Percentiles rank a stretch among this genome's conserved stretches.
Conservation (phyloP, 495 filamentous ascomycete species). For the Tuber borchii region DNA sequence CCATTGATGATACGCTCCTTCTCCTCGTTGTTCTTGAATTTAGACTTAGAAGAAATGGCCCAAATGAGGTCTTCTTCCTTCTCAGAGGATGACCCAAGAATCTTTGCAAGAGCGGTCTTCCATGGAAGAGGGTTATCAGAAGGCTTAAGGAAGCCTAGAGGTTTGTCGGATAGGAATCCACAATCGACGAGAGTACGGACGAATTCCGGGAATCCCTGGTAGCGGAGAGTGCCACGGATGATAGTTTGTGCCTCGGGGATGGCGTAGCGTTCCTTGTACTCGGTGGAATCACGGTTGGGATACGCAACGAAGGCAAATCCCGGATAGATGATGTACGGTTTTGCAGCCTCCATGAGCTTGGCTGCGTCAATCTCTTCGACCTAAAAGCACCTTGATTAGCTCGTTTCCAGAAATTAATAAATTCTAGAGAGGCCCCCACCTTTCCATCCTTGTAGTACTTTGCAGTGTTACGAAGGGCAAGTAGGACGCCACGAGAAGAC, state of each 20-base stretch:
- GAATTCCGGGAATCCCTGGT: conserved; percentile 81
- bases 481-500: conserved; percentile 75
- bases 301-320: conserved; percentile 88
- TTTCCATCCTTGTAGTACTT: conserved; percentile 76
- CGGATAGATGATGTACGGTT: conserved; percentile 87
- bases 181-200: conserved; percentile 79
- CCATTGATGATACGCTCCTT: conserved; percentile 69
- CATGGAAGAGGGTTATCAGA: conserved; percentile 54
- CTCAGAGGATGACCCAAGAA: conserved; percentile 59
- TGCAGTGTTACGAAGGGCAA: conserved; percentile 80
- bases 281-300: conserved; percentile 82
- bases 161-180: conserved; percentile 69
- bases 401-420: conserved; percentile 8
- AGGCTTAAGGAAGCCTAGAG: conserved; percentile 50
- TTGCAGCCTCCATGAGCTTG: conserved; percentile 78
- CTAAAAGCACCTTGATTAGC: conserved; percentile 6
- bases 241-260: conserved; percentile 80
- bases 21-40: conserved; percentile 64
- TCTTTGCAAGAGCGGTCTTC: conserved; percentile 72
- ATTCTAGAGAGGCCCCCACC: conserved; percentile 53
- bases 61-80: conserved; percentile 60
- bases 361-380: conserved; percentile 48
- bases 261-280: conserved; percentile 78
- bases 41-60: conserved; percentile 68
- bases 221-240: conserved; percentile 69